These are phyloP conservation scores for Penicillium macrosclerotiorum DNA, from an alignment of 495 filamentous ascomycete genomes.

Conservation along the genomic window DNA sequence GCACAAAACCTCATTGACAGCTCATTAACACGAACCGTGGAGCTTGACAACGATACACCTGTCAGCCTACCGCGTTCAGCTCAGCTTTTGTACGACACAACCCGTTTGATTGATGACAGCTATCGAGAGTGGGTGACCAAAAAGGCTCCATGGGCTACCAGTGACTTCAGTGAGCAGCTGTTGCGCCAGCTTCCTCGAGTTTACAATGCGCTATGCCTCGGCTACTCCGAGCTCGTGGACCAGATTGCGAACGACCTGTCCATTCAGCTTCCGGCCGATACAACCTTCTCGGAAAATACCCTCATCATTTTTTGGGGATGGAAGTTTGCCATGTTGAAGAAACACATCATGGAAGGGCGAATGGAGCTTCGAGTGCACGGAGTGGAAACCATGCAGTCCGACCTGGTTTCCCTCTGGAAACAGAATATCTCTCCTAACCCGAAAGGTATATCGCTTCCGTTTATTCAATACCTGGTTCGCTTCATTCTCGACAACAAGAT, in stretches of 20 bases:
- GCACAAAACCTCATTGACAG: constrained; percentile 17
- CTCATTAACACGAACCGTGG: constrained; percentile 15
- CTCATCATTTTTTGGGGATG: constrained; percentile 58
- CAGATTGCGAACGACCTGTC: constrained; percentile 37
- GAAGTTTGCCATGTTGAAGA: constrained; percentile 67
- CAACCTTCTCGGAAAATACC: constrained; percentile 24
- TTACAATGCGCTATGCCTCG: constrained; percentile 25
- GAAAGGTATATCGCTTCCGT: constrained; percentile 39
- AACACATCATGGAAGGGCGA: constrained; percentile 73
- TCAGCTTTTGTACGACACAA: constrained; percentile 25
- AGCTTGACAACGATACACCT: constrained; percentile 4
- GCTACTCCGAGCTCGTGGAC: constrained; percentile 20
- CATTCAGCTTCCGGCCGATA: constrained; percentile 38
- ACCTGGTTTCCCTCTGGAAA: constrained; percentile 63
- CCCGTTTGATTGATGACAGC: constrained; percentile 29
- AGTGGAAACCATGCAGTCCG: constrained; percentile 66
- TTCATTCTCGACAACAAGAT: constrained; percentile 65
- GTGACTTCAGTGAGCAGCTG: constrained; percentile 35
- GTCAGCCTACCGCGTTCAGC: constrained; percentile 16
- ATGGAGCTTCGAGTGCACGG: constrained; percentile 85
- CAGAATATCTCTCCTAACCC: constrained; percentile 46
- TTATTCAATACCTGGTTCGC: constrained; percentile 62
- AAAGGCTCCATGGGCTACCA: constrained; percentile 37
- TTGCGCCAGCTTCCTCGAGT: constrained; percentile 23
- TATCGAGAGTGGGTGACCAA: constrained; percentile 39